Evolutionary conservation across 108 stramenopile genomes (phyloP).

Genomic region (Nitzschia putrida): DNA sequence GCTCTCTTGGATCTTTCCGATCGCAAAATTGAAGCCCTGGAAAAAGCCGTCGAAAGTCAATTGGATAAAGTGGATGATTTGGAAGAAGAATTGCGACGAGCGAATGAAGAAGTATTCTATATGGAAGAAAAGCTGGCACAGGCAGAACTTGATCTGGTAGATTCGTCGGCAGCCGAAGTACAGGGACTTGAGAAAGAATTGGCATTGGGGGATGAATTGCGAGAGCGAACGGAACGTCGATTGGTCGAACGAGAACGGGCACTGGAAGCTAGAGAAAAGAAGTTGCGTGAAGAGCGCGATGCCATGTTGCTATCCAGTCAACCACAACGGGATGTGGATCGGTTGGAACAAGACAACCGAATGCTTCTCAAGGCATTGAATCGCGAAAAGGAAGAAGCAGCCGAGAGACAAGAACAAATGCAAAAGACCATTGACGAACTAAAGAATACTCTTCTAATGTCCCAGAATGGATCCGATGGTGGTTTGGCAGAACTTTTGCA

Average conservation of each 20-base stretch:
- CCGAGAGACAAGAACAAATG: constrained; percentile 4
- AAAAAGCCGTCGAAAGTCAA: constrained; percentile 30
- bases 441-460: not conserved
- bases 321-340: constrained; percentile 2
- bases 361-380: constrained; percentile 19
- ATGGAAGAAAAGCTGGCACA: constrained; percentile 20
- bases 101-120: constrained; percentile 26
- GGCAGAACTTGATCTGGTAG: constrained; percentile 2
- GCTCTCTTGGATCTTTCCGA: constrained; percentile 8
- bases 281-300: constrained; percentile 13
- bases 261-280: constrained; percentile 18
- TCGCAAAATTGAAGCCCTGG: constrained; percentile 20
- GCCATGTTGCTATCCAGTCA: not conserved
- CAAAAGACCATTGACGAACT: constrained; percentile 2
- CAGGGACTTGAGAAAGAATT: constrained; percentile 9
- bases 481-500: constrained; percentile 1
- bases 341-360: constrained; percentile 11
- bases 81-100: constrained; percentile 22
- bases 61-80: constrained; percentile 34
- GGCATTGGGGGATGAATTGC: constrained; percentile 2
- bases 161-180: constrained; percentile 12
- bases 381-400: constrained; percentile 1
- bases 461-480: not conserved
- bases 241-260: constrained; percentile 19
- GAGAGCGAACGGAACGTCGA: constrained; percentile 23